Evolutionary conservation across 345 rosid genomes (phyloP).

Genomic region (Hypericum perforatum): DNA sequence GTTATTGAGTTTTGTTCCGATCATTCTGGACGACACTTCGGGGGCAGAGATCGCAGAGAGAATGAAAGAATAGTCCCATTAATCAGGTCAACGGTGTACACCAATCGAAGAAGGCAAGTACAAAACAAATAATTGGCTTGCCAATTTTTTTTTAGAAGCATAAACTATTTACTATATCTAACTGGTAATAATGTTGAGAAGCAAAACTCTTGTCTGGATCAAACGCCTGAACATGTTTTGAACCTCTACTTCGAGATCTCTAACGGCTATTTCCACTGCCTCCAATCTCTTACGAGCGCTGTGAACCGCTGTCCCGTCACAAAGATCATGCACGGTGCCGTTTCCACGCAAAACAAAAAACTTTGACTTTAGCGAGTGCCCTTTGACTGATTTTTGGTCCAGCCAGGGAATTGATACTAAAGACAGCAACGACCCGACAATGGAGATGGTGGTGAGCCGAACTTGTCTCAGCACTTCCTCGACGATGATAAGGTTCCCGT

Average conservation of each 20-base stretch:
- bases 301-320: slow-evolving; percentile 44
- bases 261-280: slow-evolving; percentile 57
- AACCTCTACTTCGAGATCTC: slow-evolving; percentile 55
- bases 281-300: slow-evolving; percentile 60
- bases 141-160: no score
- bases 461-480: slow-evolving; percentile 55
- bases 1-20: no score
- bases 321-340: slow-evolving; percentile 20
- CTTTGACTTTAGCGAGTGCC: slow-evolving; percentile 27
- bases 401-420: slow-evolving; percentile 62
- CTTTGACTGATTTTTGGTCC: slow-evolving; percentile 37
- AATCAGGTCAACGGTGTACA: no score
- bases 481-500: slow-evolving; percentile 34
- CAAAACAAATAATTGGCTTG: no score
- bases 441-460: slow-evolving; percentile 32
- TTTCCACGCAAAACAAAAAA: slow-evolving; percentile 22
- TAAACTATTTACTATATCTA: slow-evolving; percentile 19
- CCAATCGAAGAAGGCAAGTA: no score
- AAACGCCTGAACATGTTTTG: slow-evolving; percentile 56
- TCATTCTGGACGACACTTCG: no score
- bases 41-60: no score
- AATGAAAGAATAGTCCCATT: no score
- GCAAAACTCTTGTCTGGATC: slow-evolving; percentile 76
- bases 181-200: slow-evolving; percentile 57
- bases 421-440: slow-evolving; percentile 52